Evolutionary conservation across 768 basidiomycete species (phyloP), one percentile per base, ranked within the genome.

Genomic region (Mycena albidolilacea): DNA sequence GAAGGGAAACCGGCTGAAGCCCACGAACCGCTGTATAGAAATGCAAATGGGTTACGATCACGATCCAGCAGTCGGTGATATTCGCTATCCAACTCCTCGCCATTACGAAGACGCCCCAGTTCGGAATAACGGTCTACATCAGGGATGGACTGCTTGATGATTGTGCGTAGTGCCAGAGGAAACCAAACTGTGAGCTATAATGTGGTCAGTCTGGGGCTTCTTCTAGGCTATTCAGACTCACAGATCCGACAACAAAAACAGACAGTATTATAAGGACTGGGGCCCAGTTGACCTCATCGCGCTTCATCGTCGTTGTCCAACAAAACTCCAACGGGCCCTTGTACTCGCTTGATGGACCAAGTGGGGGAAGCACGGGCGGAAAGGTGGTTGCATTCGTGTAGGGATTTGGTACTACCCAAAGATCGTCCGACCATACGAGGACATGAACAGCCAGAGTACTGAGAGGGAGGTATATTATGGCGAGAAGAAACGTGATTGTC

Each of bases 391-490:
- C 85, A 76, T 91, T 91, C 58, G 81, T 81, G 76, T 93, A 93
- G 5, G 92, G 92, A 78, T 93, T 93, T 0, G 88, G 81, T 37
- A 93, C 88, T 7, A 87, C 86, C 93, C 92, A 95, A 21, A 93
- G 87, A 82, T 95, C 94, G 59, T 90, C 86, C 0, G 92, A 92
- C 93, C 92, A 95, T 2, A 93, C 88, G 17, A 95, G 82, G 39
- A 93, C 93, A 75, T 93, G 93, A 19, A 95, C 83, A 0, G 92
- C 89, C 86, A 95, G 90, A 15, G 92, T 94, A 74, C 92, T 92
- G 61, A 95, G 84, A 4, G 94, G 94, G 35, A 95, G 85, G 78
- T 95, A 95, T 35, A 94, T 85, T 55, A 91, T 82, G 10, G 91
- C 91, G 54, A 93, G 82, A 23, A 92, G 77, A 77, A 95, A 95